phyloP scores from a whole-genome alignment of 805 yeast species.

The Schwanniomyces occidentalis region DNA sequence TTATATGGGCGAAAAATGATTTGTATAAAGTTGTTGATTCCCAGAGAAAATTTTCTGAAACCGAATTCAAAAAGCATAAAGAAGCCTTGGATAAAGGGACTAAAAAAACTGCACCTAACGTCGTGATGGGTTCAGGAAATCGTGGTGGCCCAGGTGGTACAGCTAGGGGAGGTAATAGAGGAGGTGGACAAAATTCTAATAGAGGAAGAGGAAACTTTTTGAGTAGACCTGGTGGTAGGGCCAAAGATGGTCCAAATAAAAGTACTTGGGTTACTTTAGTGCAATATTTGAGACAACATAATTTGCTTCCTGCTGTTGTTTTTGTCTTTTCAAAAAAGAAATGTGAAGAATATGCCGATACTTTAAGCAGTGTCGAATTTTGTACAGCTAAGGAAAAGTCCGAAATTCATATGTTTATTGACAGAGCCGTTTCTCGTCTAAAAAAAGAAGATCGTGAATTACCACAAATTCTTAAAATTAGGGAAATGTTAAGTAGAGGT shows the following conservation, averaged over 20 bases:
- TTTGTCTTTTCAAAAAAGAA: conserved; percentile 93
- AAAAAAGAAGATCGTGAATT: conserved; percentile 89
- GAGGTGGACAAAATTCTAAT: conserved; percentile 16
- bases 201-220: conserved; percentile 19
- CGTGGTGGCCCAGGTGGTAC: conserved; percentile 45
- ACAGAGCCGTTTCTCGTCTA: conserved; percentile 81
- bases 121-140: conserved; percentile 39
- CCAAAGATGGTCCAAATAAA: conserved; percentile 70
- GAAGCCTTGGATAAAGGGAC: conserved; percentile 46
- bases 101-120: conserved; percentile 37
- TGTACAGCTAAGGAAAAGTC: conserved; percentile 84
- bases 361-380: conserved; percentile 71
- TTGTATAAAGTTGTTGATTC: conserved; percentile 74
- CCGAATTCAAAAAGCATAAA: conserved; percentile 61
- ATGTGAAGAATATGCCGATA: conserved; percentile 90
- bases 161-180: conserved; percentile 45
- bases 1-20: conserved; percentile 77
- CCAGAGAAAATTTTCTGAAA: conserved; percentile 64
- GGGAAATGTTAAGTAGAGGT: conserved; percentile 85
- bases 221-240: conserved; percentile 32
- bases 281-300: conserved; percentile 63
- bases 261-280: conserved; percentile 76
- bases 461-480: conserved; percentile 83
- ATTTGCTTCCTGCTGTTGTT: conserved; percentile 85
- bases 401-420: conserved; percentile 91